Evolutionary conservation across 73 alveolate species (phyloP).

Genomic region (Breviolum minutum): DNA sequence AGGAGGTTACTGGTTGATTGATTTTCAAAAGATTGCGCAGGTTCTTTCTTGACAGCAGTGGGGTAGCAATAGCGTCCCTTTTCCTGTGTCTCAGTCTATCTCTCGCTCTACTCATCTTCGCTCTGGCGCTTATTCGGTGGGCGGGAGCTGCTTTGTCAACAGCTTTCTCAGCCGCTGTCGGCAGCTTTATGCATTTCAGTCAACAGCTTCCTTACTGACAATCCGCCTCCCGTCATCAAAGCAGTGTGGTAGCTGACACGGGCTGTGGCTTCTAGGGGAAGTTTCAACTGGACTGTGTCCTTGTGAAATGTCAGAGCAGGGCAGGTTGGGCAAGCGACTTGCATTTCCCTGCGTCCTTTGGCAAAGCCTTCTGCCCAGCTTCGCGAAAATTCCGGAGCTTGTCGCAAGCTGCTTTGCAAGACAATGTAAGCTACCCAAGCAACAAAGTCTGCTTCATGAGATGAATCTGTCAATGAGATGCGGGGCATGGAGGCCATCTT

Average conservation of each 20-base stretch:
- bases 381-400: constrained; percentile 20
- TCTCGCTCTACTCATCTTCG: too few relatives aligned
- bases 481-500: neutral
- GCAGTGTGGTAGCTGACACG: neutral
- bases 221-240: neutral
- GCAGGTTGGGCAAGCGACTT: neutral
- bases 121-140: too few relatives aligned
- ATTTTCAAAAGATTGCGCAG: too few relatives aligned
- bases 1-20: too few relatives aligned
- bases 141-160: neutral
- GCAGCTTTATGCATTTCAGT: too few relatives aligned
- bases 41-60: too few relatives aligned
- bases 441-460: neutral
- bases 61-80: too few relatives aligned
- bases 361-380: constrained; percentile 2
- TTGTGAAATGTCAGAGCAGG: neutral
- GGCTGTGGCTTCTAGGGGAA: too few relatives aligned
- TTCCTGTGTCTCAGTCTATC: too few relatives aligned
- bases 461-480: neutral
- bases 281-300: neutral
- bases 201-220: neutral
- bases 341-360: neutral
- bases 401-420: neutral
- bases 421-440: neutral
- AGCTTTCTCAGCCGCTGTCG: too few relatives aligned